A percentile compares a stretch with the other conserved stretches of the same genome.
phyloP scores from a whole-genome alignment of 768 basidiomycete genomes.

The Pleurotus salmoneostramineus region DNA sequence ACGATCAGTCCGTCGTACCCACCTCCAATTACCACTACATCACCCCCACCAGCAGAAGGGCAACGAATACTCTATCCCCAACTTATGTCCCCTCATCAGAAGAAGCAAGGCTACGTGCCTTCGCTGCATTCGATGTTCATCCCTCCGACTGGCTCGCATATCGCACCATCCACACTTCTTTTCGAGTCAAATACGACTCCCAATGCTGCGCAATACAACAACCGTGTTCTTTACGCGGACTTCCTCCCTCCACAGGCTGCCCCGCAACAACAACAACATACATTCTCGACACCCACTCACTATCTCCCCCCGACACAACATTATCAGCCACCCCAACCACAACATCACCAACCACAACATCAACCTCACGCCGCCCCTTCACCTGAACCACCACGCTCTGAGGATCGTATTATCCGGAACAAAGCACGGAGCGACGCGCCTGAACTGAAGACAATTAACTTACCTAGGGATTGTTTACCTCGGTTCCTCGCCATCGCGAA shows the following conservation, averaged over 20 bases:
- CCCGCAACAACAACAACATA: constrained; percentile 5
- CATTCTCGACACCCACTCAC: constrained; percentile 9
- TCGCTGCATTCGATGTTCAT: constrained; percentile 75
- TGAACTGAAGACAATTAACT: constrained; percentile 57
- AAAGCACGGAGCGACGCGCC: constrained; percentile 19
- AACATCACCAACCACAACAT: constrained; percentile 14
- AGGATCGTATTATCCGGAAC: constrained; percentile 16
- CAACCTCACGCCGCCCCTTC: constrained; percentile 10
- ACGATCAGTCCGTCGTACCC: constrained; percentile 32
- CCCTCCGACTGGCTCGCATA: constrained; percentile 28
- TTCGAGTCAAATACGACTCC: constrained; percentile 31
- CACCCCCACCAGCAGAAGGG: constrained; percentile 53
- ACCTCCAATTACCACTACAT: constrained; percentile 67
- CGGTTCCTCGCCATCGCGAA: constrained; percentile 76
- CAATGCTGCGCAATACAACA: constrained; percentile 1
- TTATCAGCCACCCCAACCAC: constrained; percentile 9
- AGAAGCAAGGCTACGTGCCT: constrained; percentile 72
- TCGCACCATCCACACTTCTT: constrained; percentile 38
- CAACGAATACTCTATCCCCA: constrained; percentile 56
- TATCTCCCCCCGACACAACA: constrained; percentile 15
- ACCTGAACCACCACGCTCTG: constrained; percentile 13
- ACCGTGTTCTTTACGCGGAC: constrained; percentile 25
- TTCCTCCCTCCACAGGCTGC: constrained; percentile 26
- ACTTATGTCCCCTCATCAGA: constrained; percentile 79
- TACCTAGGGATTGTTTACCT: constrained; percentile 72